Conservation (phyloP, 306 rosid species). For the Astragalus glycyphyllos region DNA sequence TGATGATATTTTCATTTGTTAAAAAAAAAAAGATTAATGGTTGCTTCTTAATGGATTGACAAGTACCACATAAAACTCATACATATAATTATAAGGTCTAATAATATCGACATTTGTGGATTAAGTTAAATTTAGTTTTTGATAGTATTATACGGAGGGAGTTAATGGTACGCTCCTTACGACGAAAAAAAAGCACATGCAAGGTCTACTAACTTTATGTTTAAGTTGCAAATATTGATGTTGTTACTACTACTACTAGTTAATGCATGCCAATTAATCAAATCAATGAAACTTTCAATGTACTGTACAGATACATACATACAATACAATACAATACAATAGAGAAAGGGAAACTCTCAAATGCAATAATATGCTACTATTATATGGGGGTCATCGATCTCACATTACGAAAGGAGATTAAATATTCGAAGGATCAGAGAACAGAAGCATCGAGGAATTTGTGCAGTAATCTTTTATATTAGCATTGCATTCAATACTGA, state of each 20-base stretch:
- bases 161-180: constrained; percentile 11
- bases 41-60: too few relatives aligned
- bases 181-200: constrained; percentile 43
- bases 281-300: constrained; percentile 35
- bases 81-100: too few relatives aligned
- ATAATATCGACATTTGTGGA: too few relatives aligned
- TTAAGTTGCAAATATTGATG: constrained; percentile 40
- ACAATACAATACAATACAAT: too few relatives aligned
- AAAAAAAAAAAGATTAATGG: too few relatives aligned
- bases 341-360: constrained; percentile 29
- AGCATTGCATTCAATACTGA: background rate
- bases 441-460: constrained; percentile 57
- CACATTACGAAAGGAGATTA: constrained; percentile 22
- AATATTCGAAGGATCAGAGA: constrained; percentile 40
- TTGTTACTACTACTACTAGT: background rate
- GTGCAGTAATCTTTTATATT: constrained; percentile 33
- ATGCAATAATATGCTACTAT: background rate
- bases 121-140: too few relatives aligned
- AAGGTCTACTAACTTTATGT: background rate
- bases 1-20: too few relatives aligned
- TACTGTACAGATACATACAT: constrained; percentile 9
- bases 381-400: constrained; percentile 39
- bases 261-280: constrained; percentile 33
- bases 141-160: too few relatives aligned
- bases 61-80: too few relatives aligned